Evolutionary conservation across 345 rosid genomes (phyloP).

Genomic region (Odontarrhena argentea): DNA sequence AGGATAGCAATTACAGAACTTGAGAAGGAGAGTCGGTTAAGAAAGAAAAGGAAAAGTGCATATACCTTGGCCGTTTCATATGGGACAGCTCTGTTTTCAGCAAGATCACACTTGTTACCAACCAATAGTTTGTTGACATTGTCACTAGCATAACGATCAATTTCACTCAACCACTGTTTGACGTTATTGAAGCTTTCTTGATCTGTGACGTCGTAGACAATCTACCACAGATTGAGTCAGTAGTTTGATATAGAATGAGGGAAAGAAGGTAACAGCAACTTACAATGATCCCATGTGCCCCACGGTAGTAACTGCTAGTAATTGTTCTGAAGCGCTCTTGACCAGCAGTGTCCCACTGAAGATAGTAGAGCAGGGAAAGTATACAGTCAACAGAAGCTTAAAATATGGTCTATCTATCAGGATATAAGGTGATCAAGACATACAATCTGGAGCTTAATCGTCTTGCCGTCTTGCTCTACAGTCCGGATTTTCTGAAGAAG

Average conservation of each 20-base stretch:
- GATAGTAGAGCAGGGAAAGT: neutral
- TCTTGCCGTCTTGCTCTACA: constrained; percentile 90
- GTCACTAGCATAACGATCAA: constrained; percentile 82
- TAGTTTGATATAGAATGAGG: neutral
- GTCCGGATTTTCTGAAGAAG: constrained; percentile 74
- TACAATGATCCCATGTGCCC: constrained; percentile 96
- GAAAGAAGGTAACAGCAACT: constrained; percentile 14
- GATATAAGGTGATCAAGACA: constrained; percentile 4
- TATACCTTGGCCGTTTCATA: constrained; percentile 73
- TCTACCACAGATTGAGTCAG: constrained; percentile 39
- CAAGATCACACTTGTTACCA: constrained; percentile 79
- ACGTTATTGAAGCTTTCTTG: constrained; percentile 82
- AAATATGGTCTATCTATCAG: too few relatives aligned
- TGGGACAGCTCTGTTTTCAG: constrained; percentile 68
- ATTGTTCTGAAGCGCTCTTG: constrained; percentile 96
- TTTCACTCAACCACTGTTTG: constrained; percentile 77
- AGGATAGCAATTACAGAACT: neutral
- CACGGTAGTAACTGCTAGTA: constrained; percentile 96
- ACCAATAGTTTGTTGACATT: constrained; percentile 75
- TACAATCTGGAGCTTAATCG: constrained; percentile 84
- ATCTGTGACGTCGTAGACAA: constrained; percentile 83
- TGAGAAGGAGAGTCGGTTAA: neutral
- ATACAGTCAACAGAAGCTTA: neutral
- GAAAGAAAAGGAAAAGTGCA: neutral
- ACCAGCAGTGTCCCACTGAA: constrained; percentile 98